Conservation (phyloP, 2,329 filamentous ascomycete genomes). For the Chaetomiaceae sp. region DNA sequence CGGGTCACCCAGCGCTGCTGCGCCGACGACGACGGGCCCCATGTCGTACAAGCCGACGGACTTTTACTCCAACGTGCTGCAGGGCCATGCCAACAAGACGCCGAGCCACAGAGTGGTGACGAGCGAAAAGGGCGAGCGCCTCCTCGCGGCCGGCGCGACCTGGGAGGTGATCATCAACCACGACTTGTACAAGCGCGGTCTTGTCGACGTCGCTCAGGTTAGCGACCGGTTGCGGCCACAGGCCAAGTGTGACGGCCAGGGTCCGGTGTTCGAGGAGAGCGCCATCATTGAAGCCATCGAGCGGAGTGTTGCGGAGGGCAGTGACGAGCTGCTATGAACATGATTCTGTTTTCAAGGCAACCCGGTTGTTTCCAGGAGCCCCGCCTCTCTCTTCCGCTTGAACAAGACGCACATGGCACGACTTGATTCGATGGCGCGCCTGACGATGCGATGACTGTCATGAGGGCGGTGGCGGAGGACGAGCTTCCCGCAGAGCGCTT, state of each 20-base stretch:
- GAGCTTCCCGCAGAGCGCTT: too few species aligned
- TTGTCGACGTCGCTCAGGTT: constrained; percentile 76
- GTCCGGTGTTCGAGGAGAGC: constrained; percentile 78
- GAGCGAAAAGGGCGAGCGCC: constrained; percentile 58
- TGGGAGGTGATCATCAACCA: constrained; percentile 89
- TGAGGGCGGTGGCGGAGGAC: too few species aligned
- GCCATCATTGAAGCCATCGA: constrained; percentile 69
- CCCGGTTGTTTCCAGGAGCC: too few species aligned
- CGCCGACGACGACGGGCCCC: constrained; percentile 56
- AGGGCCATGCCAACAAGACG: constrained; percentile 55
- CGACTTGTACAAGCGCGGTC: constrained; percentile 66
- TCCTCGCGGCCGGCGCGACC: constrained; percentile 70
- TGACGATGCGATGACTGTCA: too few species aligned
- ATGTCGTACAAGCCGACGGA: constrained; percentile 67
- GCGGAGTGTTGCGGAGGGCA: constrained; percentile 68
- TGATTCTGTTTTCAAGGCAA: too few species aligned
- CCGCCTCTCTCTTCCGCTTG: too few species aligned
- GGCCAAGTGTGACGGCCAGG: constrained; percentile 78
- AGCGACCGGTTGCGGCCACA: constrained; percentile 69
- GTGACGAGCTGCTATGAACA: constrained; percentile 60
- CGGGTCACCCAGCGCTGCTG: constrained; percentile 38
- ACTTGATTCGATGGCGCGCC: too few species aligned
- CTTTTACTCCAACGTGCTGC: constrained; percentile 59
- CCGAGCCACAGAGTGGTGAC: constrained; percentile 64
- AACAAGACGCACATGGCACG: too few species aligned